phyloP scores from a whole-genome alignment of 305 asterid genomes.

The Fraxinus nigra region DNA sequence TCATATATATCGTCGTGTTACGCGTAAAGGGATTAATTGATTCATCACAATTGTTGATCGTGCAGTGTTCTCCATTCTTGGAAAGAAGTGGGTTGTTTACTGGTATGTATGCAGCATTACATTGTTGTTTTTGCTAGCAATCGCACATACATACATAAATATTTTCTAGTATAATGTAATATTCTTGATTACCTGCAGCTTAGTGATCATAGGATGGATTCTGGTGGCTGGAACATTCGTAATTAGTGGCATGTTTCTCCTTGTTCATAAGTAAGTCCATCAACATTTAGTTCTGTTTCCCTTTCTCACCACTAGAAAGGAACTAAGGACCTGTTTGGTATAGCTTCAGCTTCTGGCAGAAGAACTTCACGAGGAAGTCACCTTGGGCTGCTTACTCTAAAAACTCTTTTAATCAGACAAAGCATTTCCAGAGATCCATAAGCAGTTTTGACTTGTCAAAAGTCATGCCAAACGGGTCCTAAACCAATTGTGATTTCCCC shows the following conservation, averaged over 20 bases:
- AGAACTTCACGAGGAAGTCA: neutral
- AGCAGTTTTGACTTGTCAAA: neutral
- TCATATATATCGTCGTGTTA: neutral
- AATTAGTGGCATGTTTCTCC: conserved; percentile 30
- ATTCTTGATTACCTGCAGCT: conserved; percentile 21
- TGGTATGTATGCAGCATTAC: conserved; percentile 18
- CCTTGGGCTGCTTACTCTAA: neutral
- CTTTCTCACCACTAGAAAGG: neutral
- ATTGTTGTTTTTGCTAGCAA: neutral
- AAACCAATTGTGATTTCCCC: neutral
- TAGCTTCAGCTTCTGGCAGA: neutral
- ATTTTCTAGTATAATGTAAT: neutral
- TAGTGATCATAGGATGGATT: conserved; percentile 34
- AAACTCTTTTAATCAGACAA: neutral
- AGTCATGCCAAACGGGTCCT: neutral
- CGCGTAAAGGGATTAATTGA: neutral
- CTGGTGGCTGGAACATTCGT: conserved; percentile 30
- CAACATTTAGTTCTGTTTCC: neutral
- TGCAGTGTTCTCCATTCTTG: conserved; percentile 35
- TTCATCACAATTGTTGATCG: neutral
- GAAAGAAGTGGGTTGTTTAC: conserved; percentile 27
- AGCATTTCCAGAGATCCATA: neutral
- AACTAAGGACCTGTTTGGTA: neutral
- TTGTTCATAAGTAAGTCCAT: conserved; percentile 30
- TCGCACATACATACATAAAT: neutral